Conservation (phyloP, 129 eudicot species). For the Gnaphalium uliginosum region DNA sequence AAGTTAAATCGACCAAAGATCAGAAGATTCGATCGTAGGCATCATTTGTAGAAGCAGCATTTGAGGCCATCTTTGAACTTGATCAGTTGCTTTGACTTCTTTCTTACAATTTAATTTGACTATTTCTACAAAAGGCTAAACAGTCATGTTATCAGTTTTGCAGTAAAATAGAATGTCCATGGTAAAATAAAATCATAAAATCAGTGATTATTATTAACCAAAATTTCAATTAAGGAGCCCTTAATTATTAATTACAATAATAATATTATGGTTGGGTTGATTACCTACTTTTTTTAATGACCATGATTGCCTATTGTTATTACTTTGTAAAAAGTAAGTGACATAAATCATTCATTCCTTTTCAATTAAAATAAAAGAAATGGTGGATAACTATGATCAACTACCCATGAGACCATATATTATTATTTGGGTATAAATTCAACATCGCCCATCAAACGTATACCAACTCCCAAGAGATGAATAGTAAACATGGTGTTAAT, state of each 20-base stretch:
- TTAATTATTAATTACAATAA: neutral
- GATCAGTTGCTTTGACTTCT: neutral
- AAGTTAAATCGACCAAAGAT: slow-evolving; percentile 22
- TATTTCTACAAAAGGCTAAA: neutral
- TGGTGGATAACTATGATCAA: neutral
- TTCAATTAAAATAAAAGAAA: neutral
- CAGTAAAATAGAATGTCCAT: neutral
- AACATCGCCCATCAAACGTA: neutral
- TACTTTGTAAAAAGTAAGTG: slow-evolving; percentile 12
- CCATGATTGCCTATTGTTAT: neutral
- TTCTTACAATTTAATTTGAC: neutral
- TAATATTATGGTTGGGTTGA: slow-evolving; percentile 11
- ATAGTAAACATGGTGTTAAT: neutral
- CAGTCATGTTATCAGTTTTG: neutral
- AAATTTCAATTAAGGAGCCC: no score
- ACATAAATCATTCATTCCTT: neutral
- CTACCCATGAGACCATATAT: neutral
- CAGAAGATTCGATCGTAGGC: slow-evolving; percentile 20
- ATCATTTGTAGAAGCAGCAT: neutral
- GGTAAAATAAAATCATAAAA: neutral
- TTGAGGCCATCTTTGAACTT: neutral
- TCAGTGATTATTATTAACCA: neutral
- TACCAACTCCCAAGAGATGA: neutral
- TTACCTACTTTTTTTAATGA: slow-evolving; percentile 19
- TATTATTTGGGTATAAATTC: neutral